Evolutionary conservation across 1,284 basidiomycete genomes (phyloP), one percentile per base, ranked within the genome.

Genomic region (Veloboletus limbatus): DNA sequence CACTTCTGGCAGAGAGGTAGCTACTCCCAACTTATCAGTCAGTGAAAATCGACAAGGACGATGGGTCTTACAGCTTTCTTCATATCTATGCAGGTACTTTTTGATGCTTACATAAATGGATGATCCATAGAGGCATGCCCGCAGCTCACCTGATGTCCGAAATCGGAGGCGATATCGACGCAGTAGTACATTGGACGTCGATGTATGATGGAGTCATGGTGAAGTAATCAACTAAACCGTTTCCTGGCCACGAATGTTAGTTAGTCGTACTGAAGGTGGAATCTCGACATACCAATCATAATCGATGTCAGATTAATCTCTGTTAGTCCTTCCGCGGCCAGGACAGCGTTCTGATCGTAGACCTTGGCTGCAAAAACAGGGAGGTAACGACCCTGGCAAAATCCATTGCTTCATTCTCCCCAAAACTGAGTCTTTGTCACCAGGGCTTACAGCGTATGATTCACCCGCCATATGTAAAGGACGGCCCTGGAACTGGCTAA

Each of bases 281-380:
- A 41, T 18, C 10, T 17, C 24, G 11, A 52, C 65, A 69, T 70
- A 74, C 91, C 89, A 46, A 94, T 90, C 68, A 92, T 78, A 28
- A 89, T 73, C 18, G 84, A 87, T 40, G 78, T 75, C 2, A 95
- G 72, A 60, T 93, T 92, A 58, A 94, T 79, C 0, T 87, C 82
- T n/a, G 76, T 76, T 54, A 81, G 60, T 2, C 82, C 84, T 0
- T 70, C 74, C 16, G 77, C 69, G 13, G 75, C 63, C 14, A 87
- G 72, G 26, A 65, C 59, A 9, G 73, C 67, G 63, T 94, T 93
- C 52, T 87, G 82, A 64, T 93, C 89, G 35, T 85, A 80, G 0
- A 94, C 77, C 8, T 79, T 79, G 2, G 84, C 72, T 0, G 90
- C 91, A 52, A 90, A 93, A 3, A 91, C 69, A 0, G 91, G 92